phyloP scores from a whole-genome alignment of 1,284 basidiomycete genomes.

The Leccinum solheimii region DNA sequence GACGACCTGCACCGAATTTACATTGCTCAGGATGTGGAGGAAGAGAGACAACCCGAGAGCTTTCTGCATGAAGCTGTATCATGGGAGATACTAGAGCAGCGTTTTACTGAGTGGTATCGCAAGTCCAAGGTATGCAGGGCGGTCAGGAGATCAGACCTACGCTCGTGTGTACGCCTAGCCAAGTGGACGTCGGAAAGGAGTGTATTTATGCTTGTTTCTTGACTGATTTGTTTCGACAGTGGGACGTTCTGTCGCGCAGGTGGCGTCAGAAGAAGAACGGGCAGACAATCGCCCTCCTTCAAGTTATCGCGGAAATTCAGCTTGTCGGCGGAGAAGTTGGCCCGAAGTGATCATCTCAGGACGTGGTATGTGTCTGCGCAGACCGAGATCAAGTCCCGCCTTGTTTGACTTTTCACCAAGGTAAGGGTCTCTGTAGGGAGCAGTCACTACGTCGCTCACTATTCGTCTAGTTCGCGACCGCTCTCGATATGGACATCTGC shows the following conservation, averaged over 20 bases:
- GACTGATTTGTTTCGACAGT: conserved; percentile 49
- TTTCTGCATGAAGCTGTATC: conserved; percentile 95
- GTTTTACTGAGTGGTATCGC: conserved; percentile 85
- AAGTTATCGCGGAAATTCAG: conserved; percentile 85
- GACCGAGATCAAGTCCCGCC: conserved; percentile 85
- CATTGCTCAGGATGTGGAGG: conserved; percentile 89
- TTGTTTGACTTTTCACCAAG: conserved; percentile 40
- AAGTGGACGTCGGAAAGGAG: conserved; percentile 47
- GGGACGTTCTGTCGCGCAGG: conserved; percentile 94
- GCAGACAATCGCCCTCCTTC: conserved; percentile 84
- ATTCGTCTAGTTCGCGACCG: too few species aligned
- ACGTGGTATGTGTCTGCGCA: conserved; percentile 94
- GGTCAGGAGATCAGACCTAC: conserved; percentile 52
- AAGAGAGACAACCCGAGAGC: conserved; percentile 85
- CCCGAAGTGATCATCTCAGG: conserved; percentile 91
- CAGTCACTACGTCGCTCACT: too few species aligned
- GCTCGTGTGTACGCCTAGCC: conserved; percentile 86
- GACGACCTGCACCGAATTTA: conserved; percentile 97
- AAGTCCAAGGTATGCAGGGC: conserved; percentile 84
- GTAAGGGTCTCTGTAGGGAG: too few species aligned
- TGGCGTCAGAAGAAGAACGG: conserved; percentile 99
- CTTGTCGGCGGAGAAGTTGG: conserved; percentile 92
- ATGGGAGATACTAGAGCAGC: conserved; percentile 90
- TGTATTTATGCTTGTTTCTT: background rate
- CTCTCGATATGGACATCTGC: conserved; percentile 94